Evolutionary conservation across 2,329 filamentous ascomycete genomes (phyloP).

Genomic region (Metarhizium album): DNA sequence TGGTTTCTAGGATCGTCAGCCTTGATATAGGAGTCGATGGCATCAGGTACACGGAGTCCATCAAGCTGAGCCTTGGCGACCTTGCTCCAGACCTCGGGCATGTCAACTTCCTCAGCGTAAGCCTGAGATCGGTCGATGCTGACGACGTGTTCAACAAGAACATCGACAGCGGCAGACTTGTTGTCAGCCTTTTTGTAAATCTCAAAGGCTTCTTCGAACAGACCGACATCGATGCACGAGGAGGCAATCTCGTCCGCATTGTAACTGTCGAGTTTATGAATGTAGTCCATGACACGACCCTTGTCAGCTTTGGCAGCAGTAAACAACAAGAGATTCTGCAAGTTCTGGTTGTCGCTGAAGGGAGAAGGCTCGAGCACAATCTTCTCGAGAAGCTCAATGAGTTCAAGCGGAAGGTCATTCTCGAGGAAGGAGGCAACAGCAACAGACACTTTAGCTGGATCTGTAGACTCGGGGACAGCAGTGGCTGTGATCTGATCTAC

Average conservation of each 20-base stretch:
- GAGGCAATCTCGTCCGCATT: conserved; percentile 85
- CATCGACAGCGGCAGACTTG: conserved; percentile 75
- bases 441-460: conserved; percentile 89
- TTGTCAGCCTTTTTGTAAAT: conserved; percentile 97
- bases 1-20: conserved; percentile 90
- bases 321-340: conserved; percentile 93
- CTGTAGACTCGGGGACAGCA: conserved; percentile 82
- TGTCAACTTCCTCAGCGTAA: conserved; percentile 88
- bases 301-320: conserved; percentile 97
- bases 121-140: conserved; percentile 96
- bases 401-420: conserved; percentile 80
- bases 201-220: conserved; percentile 95
- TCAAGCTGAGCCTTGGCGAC: conserved; percentile 97
- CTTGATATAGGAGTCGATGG: conserved; percentile 95
- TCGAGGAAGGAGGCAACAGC: conserved; percentile 89
- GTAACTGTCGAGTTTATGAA: conserved; percentile 82
- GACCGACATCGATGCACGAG: conserved; percentile 86
- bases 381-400: conserved; percentile 97
- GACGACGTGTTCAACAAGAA: conserved; percentile 91
- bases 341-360: conserved; percentile 93
- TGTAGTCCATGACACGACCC: conserved; percentile 88
- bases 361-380: conserved; percentile 98
- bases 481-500: conserved; percentile 95
- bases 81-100: conserved; percentile 95
- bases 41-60: conserved; percentile 81